Base-by-base conservation (phyloP, 768 basidiomycete genomes). In the Rhodocollybia butyracea region DNA sequence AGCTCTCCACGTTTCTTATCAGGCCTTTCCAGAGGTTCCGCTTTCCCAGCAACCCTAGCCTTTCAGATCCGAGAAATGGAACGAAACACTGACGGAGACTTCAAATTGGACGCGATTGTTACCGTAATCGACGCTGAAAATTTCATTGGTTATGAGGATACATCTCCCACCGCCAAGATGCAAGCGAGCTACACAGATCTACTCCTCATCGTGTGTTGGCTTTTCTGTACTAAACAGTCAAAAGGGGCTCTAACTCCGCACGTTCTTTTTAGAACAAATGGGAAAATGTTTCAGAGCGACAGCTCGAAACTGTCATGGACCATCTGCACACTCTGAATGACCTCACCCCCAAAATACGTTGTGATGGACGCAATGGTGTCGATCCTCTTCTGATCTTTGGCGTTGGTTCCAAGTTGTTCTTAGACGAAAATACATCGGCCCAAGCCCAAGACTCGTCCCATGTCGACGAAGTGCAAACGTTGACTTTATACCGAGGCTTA, bases 181-280 rank as follows among this genome's bases (percentile, higher is more conserved):
- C 87, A 92, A 73, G 91, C 95, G n/a, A 89, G 88, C 64, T 98
- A 96, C 67, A 94, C 94, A 3, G 95, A 98, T 66, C 77, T 95
- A 36, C 83, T 98, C 55, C 74, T 98, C 27, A 81, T 98, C 52
- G 90, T 91, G 57, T 57, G 86, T 76, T 12, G 4, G 19, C 3
- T 56, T 27, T 5, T 8, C 24, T n/a, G 10, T 41, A 10, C 26
- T 21, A 30, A 8, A 5, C 5, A 40, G n/a, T 42, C 17, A 5
- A n/a, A n/a, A n/a, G n/a, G n/a, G n/a, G 17, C 31, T 24, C 17
- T n/a, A 5, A 46, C 32, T 21, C n/a, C n/a, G n/a, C 32, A 32
- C 6, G 24, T 7, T 19, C 17, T 39, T 5, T 30, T 10, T 63
- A 92, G 85, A 95, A 94, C 61, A 97, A 98, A 77, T 93, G 89